Evolutionary conservation across 768 basidiomycete genomes (phyloP), one percentile per base, ranked within the genome.

Genomic region (Candolleomyces efflorescens): DNA sequence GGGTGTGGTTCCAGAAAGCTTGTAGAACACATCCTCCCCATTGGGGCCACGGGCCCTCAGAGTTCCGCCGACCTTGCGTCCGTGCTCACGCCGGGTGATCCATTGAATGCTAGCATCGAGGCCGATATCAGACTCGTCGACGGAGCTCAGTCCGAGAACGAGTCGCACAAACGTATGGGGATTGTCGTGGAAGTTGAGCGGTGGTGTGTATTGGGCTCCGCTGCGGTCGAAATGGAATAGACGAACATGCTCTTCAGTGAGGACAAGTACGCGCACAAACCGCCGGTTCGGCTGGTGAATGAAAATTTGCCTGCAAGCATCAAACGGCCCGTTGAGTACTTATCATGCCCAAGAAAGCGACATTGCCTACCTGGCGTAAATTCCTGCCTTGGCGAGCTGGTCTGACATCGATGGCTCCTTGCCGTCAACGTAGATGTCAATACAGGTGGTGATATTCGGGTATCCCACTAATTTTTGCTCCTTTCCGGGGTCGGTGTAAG

Each of bases 221-320:
- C 50, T 46, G 6, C 51, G 37, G 49, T 58, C 56, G 43, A 38
- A 53, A 27, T 58, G 56, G 23, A 58, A 17, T 12, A 58, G 44
- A n/a, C 51, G 41, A 32, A 53, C 38, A n/a, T 44, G 50, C 3
- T 43, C 10, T 32, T 58, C 50, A 26, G 38, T 53, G 41, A 58
- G n/a, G 10, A 53, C 20, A 15, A 47, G 15, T 17, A 26, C 24
- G 12, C 56, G 56, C 3, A 44, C 49, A 32, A 58, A 58, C 27
- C 38, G 41, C 2, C 44, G 56, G 23, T 53, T 58, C 2, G 50
- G 39, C 36, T 58, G 56, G 22, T 18, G 17, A 11, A 39, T 38
- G 37, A 57, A 57, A n/a, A 57, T 51, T 41, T 57, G 45, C 36
- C 55, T 56, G 11, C n/a, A 49, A 7, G 13, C 10, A 43, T 13